A percentile compares a stretch with the other conserved stretches of the same genome.
These are phyloP conservation scores for Phanerodontia chrysosporium DNA, from an alignment of 768 basidiomycete genomes.

Conservation along the genomic window DNA sequence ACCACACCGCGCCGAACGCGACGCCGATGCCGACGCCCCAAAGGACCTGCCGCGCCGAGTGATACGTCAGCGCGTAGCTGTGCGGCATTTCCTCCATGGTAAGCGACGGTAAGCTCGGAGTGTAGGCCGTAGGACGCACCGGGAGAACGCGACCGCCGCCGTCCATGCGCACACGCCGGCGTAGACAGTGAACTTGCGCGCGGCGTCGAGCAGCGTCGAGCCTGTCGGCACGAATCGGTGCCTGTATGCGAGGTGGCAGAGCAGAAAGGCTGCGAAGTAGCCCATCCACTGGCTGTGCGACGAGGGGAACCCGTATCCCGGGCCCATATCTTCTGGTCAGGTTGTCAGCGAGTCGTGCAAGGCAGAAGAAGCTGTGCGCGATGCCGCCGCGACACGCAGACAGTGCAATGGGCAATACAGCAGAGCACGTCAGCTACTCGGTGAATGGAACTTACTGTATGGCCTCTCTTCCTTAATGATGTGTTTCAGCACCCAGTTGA, in stretches of 20 bases:
- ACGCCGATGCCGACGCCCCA: constrained; percentile 73
- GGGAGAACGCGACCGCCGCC: constrained; percentile 69
- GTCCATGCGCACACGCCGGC: constrained; percentile 52
- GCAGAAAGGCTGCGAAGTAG: constrained; percentile 74
- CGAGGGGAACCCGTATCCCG: constrained; percentile 84
- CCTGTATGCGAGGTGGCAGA: constrained; percentile 67
- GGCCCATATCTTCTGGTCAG: constrained; percentile 57
- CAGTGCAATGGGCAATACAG: no score
- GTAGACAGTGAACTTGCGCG: constrained; percentile 47
- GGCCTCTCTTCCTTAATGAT: constrained; percentile 68
- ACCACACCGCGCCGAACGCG: constrained; percentile 48
- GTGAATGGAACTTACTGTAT: constrained; percentile 39
- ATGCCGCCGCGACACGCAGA: neutral
- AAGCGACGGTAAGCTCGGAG: neutral
- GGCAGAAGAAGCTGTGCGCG: neutral
- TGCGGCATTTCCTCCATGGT: neutral
- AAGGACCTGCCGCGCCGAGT: constrained; percentile 63
- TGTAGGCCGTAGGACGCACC: constrained; percentile 38
- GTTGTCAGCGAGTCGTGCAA: no score
- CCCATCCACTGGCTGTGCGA: constrained; percentile 92
- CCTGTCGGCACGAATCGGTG: constrained; percentile 63
- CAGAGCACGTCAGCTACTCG: neutral
- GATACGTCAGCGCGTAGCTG: constrained; percentile 72
- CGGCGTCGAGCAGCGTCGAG: constrained; percentile 42
- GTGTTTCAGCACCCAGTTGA: constrained; percentile 69